Evolutionary conservation across 1,284 basidiomycete genomes (phyloP).

Genomic region (Meira miltonrushii): DNA sequence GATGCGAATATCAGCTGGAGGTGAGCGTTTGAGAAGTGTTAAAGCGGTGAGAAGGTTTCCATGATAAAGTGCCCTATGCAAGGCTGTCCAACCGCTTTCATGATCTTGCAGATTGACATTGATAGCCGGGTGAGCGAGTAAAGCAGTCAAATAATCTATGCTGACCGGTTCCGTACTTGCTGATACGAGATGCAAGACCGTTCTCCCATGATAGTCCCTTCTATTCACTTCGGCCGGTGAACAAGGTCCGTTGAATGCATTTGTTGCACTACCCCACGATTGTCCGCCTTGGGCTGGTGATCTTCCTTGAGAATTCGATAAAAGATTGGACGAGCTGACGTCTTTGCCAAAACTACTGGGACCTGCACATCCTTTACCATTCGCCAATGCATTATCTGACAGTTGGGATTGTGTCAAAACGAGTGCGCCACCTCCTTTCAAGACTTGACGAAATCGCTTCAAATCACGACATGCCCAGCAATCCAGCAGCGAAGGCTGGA

Average conservation of each 20-base stretch:
- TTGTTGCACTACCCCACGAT: constrained; percentile 5
- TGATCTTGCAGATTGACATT: constrained; percentile 75
- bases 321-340: neutral
- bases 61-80: constrained; percentile 82
- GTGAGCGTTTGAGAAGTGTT: constrained; percentile 64
- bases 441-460: constrained; percentile 11
- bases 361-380: constrained; percentile 1
- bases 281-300: constrained; percentile 17
- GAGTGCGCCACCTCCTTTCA: constrained; percentile 14
- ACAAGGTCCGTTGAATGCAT: constrained; percentile 25
- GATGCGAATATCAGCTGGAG: constrained; percentile 60
- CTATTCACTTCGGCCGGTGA: constrained; percentile 64
- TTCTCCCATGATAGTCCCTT: constrained; percentile 67
- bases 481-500: constrained; percentile 12
- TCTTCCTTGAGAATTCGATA: constrained; percentile 5
- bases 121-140: constrained; percentile 72
- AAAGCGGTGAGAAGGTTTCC: constrained; percentile 77
- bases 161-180: constrained; percentile 62
- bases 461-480: constrained; percentile 15
- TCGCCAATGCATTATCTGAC: constrained; percentile 1
- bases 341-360: no score
- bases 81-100: constrained; percentile 67
- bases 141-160: constrained; percentile 71
- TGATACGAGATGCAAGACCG: constrained; percentile 75
- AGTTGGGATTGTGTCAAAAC: neutral